Conservation (phyloP, 768 basidiomycete genomes). For the Termitomyces titanicus region DNA sequence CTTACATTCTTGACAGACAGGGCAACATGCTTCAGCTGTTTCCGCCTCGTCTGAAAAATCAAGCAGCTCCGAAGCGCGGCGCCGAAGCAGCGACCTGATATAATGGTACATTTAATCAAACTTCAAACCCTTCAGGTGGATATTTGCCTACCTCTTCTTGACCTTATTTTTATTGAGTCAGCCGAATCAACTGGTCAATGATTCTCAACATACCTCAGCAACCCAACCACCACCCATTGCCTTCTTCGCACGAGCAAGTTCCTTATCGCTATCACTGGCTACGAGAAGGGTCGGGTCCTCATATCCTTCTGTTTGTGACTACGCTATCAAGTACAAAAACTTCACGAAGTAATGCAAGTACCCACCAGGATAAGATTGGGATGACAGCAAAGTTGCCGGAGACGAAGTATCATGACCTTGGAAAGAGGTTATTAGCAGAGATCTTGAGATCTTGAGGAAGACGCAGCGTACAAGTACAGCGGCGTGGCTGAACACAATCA, state of each 20-base stretch:
- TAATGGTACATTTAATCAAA: background rate
- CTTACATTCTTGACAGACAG: constrained; percentile 63
- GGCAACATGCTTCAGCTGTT: constrained; percentile 45
- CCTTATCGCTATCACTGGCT: constrained; percentile 47
- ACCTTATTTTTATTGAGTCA: constrained; percentile 18
- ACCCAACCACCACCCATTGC: constrained; percentile 41
- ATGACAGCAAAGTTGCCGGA: constrained; percentile 73
- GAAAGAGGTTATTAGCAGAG: background rate
- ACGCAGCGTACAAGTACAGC: constrained; percentile 36
- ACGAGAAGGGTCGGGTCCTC: constrained; percentile 51
- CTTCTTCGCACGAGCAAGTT: constrained; percentile 55
- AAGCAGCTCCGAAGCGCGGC: constrained; percentile 37
- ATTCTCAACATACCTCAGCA: constrained; percentile 24
- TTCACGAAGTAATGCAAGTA: constrained; percentile 1
- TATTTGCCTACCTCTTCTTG: constrained; percentile 28
- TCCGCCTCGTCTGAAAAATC: constrained; percentile 47
- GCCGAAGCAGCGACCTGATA: constrained; percentile 44
- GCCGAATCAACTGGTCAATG: no score
- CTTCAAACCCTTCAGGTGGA: background rate
- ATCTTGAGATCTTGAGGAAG: background rate
- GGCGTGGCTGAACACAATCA: constrained; percentile 34
- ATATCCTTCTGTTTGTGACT: constrained; percentile 41
- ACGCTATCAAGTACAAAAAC: background rate
- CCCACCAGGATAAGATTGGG: constrained; percentile 66
- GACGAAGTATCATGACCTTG: constrained; percentile 69